Evolutionary conservation across 805 yeast genomes (phyloP).

Genomic region (Cyberlindnera veronae): DNA sequence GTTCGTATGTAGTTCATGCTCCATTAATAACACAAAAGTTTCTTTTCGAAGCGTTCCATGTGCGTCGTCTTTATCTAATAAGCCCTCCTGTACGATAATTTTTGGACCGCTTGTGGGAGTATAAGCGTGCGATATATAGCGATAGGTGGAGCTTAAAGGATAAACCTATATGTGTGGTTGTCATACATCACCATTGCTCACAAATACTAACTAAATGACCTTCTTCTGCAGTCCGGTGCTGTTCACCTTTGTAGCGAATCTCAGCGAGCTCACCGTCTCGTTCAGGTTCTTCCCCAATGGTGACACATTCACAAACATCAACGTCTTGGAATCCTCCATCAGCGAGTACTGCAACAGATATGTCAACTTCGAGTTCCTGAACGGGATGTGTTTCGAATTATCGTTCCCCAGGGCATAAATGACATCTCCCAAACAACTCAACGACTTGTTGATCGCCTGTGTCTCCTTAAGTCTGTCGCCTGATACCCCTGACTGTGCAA

Average conservation of each 20-base stretch:
- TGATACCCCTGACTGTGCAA: slow-evolving; percentile 66
- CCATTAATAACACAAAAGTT: too few species aligned
- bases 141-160: too few species aligned
- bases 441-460: slow-evolving; percentile 81
- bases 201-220: too few species aligned
- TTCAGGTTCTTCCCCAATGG: slow-evolving; percentile 57
- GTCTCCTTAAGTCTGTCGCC: slow-evolving; percentile 87
- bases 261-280: slow-evolving; percentile 79
- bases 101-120: too few species aligned
- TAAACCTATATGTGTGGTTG: too few species aligned
- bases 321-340: slow-evolving; percentile 81
- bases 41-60: too few species aligned
- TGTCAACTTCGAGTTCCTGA: slow-evolving; percentile 90
- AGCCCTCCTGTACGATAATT: too few species aligned
- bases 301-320: slow-evolving; percentile 90
- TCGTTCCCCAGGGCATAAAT: slow-evolving; percentile 65
- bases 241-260: slow-evolving; percentile 86
- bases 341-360: slow-evolving; percentile 80
- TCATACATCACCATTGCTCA: too few species aligned
- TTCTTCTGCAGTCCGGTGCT: slow-evolving; percentile 39
- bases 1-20: too few species aligned
- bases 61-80: too few species aligned
- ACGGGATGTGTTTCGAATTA: slow-evolving; percentile 67
- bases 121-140: too few species aligned
- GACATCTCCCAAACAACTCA: slow-evolving; percentile 88